Base-by-base conservation (phyloP, 345 rosid genomes). In the Limnanthes douglasii region DNA sequence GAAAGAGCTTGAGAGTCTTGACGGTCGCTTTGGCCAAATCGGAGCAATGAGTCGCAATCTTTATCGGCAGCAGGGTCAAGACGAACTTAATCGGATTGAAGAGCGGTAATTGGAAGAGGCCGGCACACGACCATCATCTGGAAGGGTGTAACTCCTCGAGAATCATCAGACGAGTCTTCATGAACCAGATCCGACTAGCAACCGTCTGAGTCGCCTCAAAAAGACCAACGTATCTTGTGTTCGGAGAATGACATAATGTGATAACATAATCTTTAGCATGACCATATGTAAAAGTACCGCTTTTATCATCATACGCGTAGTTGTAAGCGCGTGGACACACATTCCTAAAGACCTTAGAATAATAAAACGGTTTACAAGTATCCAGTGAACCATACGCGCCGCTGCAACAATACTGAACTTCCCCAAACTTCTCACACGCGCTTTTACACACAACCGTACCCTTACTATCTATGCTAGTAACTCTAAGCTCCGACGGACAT, bases 301-400 rank as follows among this genome's bases (percentile, higher is more conserved):
- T 56, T 48, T 54, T 54, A 27, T 79, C 92, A 50, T 79, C 93
- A 37, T 75, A 79, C 13, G 93, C 93, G 19, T 79, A 79, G 71
- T 85, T 79, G 61, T 75, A 79, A 2, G 93, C 93, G 31, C 18
- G 50, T 8, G 84, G 93, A 27, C 85, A 79, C 1, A 69, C 75
- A 24, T 30, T 64, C 62, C 75, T 79, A 44, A 79, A 79, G 8
- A 43, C 43, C 56, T 35, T 41, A 3, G 93, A 66, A 48, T 72
- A 79, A 0, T 62, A 39, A 2, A 78, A 65, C 0, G 93, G 78
- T 35, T 56, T 61, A 51, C 93, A 79, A 4, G 67, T 57, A 21
- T 66, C 71, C 3, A 81, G 85, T 5, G 73, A 54, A 0, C 35
- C 38, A 23, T 50, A 71, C 45, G 60, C 78, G 8, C 85, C 92